A percentile compares a stretch with the other conserved stretches of the same genome.
phyloP scores from a whole-genome alignment of 2,329 filamentous ascomycete species.

The Pseudogymnoascus destructans region DNA sequence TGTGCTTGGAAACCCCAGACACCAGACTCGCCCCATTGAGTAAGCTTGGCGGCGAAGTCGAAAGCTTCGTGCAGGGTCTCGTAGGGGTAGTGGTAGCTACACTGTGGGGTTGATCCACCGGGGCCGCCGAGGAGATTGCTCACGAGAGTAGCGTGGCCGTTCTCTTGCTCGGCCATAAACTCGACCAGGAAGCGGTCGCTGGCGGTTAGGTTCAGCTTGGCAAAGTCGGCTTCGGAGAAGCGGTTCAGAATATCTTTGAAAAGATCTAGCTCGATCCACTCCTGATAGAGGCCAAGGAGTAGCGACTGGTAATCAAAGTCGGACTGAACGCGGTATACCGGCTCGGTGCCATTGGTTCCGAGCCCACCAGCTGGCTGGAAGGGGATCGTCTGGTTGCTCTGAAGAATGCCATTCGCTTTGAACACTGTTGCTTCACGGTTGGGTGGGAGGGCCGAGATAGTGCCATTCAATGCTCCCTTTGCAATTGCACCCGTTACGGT shows the following conservation, averaged over 20 bases:
- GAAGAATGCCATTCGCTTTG: constrained; percentile 55
- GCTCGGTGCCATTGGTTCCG: constrained; percentile 64
- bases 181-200: constrained; percentile 59
- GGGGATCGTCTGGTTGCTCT: constrained; percentile 54
- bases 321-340: constrained; percentile 63
- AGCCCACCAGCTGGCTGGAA: constrained; percentile 61
- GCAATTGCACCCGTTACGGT: constrained; percentile 58
- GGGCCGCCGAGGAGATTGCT: constrained; percentile 60
- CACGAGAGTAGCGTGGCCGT: constrained; percentile 64
- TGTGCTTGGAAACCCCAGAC: constrained; percentile 73
- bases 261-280: constrained; percentile 74
- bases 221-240: constrained; percentile 58
- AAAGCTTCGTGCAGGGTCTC: constrained; percentile 62
- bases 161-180: constrained; percentile 67
- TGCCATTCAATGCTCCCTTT: constrained; percentile 41
- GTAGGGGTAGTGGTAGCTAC: constrained; percentile 70
- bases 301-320: constrained; percentile 71
- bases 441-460: constrained; percentile 39
- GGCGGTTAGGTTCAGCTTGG: constrained; percentile 50
- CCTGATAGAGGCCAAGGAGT: constrained; percentile 64
- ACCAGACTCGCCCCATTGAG: constrained; percentile 64
- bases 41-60: constrained; percentile 79
- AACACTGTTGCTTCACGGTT: constrained; percentile 55
- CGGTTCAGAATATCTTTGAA: constrained; percentile 63
- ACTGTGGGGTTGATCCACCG: constrained; percentile 52